Conservation (phyloP, 2,329 filamentous ascomycete genomes). For the Diplodia corticola region DNA sequence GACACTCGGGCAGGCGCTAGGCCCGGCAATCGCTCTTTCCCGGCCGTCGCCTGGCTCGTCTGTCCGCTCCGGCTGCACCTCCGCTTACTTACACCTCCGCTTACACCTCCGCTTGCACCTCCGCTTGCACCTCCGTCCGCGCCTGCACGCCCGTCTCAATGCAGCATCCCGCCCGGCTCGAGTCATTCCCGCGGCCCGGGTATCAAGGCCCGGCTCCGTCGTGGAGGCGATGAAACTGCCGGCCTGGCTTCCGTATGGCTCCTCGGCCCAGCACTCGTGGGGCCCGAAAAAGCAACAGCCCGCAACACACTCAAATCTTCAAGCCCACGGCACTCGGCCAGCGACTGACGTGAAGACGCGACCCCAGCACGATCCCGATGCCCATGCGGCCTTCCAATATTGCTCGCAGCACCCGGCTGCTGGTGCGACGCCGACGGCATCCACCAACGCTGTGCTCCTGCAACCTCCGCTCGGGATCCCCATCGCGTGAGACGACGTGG, state of each 20-base stretch:
- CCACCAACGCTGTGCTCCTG: neutral
- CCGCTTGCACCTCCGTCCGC: neutral
- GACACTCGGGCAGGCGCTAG: neutral
- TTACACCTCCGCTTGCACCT: neutral
- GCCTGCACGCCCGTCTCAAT: neutral
- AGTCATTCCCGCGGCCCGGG: neutral
- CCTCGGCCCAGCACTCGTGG: neutral
- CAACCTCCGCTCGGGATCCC: neutral
- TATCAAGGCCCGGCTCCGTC: neutral
- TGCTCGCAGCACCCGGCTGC: neutral
- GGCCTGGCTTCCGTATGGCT: neutral
- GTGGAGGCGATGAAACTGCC: neutral
- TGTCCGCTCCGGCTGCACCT: neutral
- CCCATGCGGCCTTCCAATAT: neutral
- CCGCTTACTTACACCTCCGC: neutral
- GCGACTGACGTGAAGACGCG: conserved; percentile 6
- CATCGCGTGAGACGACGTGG: neutral
- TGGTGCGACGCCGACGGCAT: neutral
- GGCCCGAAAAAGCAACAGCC: conserved; percentile 3
- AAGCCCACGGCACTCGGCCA: neutral
- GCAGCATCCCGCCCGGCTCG: neutral
- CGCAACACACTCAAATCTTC: neutral
- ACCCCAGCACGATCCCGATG: neutral
- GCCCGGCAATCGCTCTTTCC: neutral
- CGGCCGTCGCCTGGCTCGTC: no score